Evolutionary conservation across 1,284 basidiomycete species (phyloP), one percentile per base, ranked within the genome.

Genomic region (Somion occarium): DNA sequence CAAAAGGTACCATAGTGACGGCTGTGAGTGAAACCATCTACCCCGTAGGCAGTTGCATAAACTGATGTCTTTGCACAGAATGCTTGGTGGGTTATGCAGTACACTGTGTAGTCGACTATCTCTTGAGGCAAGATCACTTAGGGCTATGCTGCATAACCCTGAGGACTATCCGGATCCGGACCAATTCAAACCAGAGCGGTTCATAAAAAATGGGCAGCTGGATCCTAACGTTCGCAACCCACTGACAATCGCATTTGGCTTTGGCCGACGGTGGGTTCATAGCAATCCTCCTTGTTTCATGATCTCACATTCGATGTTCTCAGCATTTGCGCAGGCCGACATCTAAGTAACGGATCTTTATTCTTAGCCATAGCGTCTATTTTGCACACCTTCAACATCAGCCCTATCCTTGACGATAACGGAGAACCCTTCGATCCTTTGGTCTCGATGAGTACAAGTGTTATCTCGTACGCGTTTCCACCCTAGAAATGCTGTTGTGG

Each of bases 191-290:
- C 57, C 57, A 3, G 54, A 53, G 20, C 53, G 56, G 18, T 54
- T 53, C 27, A 3, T 53, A 9, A 46, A 50, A 23, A 30, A 46
- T 34, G 52, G 52, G 13, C 25, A 51, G 34, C 50, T 58, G 12
- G 51, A 46, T 13, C 47, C 48, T 7, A 49, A 30, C 18, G 54
- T 49, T 12, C 55, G 42, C 15, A 37, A 43, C 12, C 51, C 57
- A 9, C 27, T 43, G 3, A 49, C 49, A 7, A 23, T 38, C 15
- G 52, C 52, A 3, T 59, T 73, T 48, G 57, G 57, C 1, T 57
- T 56, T 43, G 53, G 56, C 18, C 51, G 57, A 18, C n/a, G 54
- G 45, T 53, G 13, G 4, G 27, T 5, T 13, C 20, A 25, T 11
- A 22, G 23, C 18, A n/a, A 34, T 45, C 43, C 3, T 18, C 5